Evolutionary conservation across 805 yeast genomes (phyloP).

Genomic region (Teunomyces kruisii): DNA sequence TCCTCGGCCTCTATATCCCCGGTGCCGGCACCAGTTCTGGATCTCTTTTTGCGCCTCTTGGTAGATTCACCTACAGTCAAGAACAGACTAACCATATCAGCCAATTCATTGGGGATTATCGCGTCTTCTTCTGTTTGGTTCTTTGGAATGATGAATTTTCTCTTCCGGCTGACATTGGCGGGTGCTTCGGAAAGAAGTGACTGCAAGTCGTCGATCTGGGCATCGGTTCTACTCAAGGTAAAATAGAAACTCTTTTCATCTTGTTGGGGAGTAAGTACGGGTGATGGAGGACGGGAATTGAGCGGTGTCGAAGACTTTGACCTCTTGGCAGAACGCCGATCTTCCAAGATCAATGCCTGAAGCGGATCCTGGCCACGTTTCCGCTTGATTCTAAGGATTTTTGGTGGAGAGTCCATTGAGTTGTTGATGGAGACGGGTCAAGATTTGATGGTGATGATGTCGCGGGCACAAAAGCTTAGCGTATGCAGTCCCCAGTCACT

Average conservation of each 20-base stretch:
- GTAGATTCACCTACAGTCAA: conserved; percentile 36
- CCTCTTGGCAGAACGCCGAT: conserved; percentile 36
- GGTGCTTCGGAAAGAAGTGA: conserved; percentile 8
- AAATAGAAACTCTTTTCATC: conserved; percentile 22
- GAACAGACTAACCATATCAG: conserved; percentile 72
- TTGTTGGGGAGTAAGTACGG: conserved; percentile 23
- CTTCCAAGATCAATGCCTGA: conserved; percentile 65
- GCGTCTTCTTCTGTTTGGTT: conserved; percentile 32
- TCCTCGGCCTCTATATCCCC: conserved; percentile 11
- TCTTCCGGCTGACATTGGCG: conserved; percentile 9
- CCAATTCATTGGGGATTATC: conserved; percentile 55
- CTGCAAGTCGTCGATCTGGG: conserved; percentile 10
- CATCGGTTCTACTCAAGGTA: conserved; percentile 38
- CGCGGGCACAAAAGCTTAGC: neutral
- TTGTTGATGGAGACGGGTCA: neutral
- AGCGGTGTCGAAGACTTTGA: conserved; percentile 39
- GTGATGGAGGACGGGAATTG: conserved; percentile 24
- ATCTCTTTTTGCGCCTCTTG: conserved; percentile 14
- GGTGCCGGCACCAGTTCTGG: neutral
- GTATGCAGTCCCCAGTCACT: neutral
- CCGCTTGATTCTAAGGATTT: conserved; percentile 78
- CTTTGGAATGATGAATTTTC: conserved; percentile 38
- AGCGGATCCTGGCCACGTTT: conserved; percentile 86
- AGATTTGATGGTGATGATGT: neutral
- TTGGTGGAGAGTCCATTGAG: conserved; percentile 44